Evolutionary conservation across 2,329 filamentous ascomycete genomes (phyloP), one percentile per base, ranked within the genome.

Genomic region (Fusarium virguliforme): DNA sequence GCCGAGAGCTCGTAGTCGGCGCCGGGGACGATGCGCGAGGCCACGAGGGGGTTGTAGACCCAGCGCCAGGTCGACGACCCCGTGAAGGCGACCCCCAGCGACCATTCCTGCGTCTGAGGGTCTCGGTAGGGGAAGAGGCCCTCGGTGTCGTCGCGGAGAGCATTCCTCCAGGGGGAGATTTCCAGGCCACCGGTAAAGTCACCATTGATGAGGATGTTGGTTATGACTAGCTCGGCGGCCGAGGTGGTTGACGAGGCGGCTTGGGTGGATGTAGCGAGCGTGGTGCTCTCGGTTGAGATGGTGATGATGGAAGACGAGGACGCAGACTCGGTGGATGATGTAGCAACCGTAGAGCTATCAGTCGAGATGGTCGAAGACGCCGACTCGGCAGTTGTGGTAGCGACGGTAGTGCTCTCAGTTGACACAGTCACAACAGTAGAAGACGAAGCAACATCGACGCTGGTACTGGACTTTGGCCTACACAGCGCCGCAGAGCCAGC

Each of bases 131-230:
- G 43, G 3, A 24, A 6, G 24, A 48, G 43, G 5, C 43, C 43
- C 8, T 48, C 43, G 1, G 1, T n/a, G 15, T 26, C 43, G 8
- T 26, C 43, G 43, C 30, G 28, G 24, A 28, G 43, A 9, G 24
- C 43, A 48, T 24, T 28, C 15, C 24, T n/a, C 43, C 24, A 48
- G 24, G 43, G 24, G 4, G n/a, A 4, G 24, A 30, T 28, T 13
- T 13, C 26, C n/a, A 5, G 10, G 10, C 28, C 48, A 7, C 32
- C 48, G 15, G 18, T 51, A 6, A 51, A 51, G n/a, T 32, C 28
- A 6, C 48, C 26, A 15, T 51, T 51, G n/a, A 34, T 30, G 48
- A 51, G 43, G 24, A 48, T 48, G 8, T 48, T 48, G 43, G 43
- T 48, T 1, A 48, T 48, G 24, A 1, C n/a, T 2, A 28, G n/a